Evolutionary conservation across 176 grass and related monocot genomes (phyloP).

Genomic region (Sorghum bicolor): Sorghum_bicolor_NCBIv3 NC_012870.2:7111001-7111500

Average conservation of each 20-base stretch:
- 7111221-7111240: background rate
- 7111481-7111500: slow-evolving; percentile 5
- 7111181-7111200: background rate
- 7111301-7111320: no score
- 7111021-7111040: background rate
- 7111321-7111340: background rate
- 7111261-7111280: background rate
- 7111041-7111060: slow-evolving; percentile 1
- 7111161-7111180: background rate
- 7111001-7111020: no score
- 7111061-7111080: background rate
- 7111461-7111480: background rate
- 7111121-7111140: background rate
- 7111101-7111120: background rate
- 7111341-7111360: background rate
- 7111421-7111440: background rate
- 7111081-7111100: background rate
- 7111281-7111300: no score
- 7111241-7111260: background rate
- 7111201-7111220: background rate
- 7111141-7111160: background rate
- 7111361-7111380: background rate
- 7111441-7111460: background rate
- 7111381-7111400: background rate
- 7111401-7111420: background rate